A percentile compares a stretch with the other conserved stretches of the same genome.
These are phyloP conservation scores for Danielia reshetovae DNA, from an alignment of 805 yeast species.

Conservation along the genomic window DNA sequence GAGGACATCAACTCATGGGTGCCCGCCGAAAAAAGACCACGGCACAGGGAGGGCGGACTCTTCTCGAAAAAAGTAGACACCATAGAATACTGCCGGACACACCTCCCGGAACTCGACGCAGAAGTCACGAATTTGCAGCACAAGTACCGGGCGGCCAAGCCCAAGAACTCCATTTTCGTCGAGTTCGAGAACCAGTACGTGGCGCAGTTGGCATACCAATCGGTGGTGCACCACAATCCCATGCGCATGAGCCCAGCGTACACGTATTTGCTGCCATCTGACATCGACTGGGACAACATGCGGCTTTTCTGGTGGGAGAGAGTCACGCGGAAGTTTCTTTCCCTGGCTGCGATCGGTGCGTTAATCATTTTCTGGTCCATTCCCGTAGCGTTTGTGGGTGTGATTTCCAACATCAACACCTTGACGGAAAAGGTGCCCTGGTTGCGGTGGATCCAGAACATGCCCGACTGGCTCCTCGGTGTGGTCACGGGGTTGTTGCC, in stretches of 20 bases:
- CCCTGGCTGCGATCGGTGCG: conserved; percentile 52
- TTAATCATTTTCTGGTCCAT: conserved; percentile 66
- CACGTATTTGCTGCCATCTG: conserved; percentile 60
- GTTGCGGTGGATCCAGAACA: conserved; percentile 50
- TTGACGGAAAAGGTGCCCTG: conserved; percentile 50
- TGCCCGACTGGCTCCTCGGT: conserved; percentile 56
- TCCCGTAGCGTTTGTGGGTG: conserved; percentile 77
- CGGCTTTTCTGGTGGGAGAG: conserved; percentile 81
- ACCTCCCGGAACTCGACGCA: conserved; percentile 51
- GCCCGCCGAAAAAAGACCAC: conserved; percentile 67
- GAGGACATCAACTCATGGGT: conserved; percentile 54
- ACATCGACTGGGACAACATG: conserved; percentile 68
- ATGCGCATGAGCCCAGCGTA: conserved; percentile 56
- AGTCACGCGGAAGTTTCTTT: conserved; percentile 48
- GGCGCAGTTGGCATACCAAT: conserved; percentile 71
- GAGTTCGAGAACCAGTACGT: conserved; percentile 73
- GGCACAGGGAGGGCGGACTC: conserved; percentile 44
- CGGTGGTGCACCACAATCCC: conserved; percentile 62
- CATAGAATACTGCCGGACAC: conserved; percentile 52
- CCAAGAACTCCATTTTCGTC: conserved; percentile 78
- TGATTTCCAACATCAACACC: conserved; percentile 62
- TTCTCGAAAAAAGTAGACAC: conserved; percentile 56
- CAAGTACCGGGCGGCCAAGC: conserved; percentile 42
- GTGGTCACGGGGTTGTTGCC: conserved; percentile 67
- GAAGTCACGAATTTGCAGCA: conserved; percentile 57